Evolutionary conservation across 495 filamentous ascomycete species (phyloP).

Genomic region (Annulohypoxylon bovei): DNA sequence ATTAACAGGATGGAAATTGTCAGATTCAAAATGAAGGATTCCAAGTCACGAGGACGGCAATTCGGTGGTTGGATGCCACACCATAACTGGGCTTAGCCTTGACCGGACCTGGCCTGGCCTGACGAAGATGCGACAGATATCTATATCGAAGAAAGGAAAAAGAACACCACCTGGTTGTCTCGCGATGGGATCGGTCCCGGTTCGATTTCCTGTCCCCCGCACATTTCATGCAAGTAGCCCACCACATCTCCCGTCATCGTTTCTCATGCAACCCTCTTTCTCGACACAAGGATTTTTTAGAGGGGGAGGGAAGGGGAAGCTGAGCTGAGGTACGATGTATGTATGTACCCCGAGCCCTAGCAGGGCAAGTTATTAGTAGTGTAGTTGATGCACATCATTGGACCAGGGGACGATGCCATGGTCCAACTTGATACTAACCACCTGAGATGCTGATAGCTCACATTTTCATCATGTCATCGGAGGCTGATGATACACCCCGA

Average conservation of each 20-base stretch:
- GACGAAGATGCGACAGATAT: slow-evolving; percentile 32
- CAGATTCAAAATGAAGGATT: slow-evolving; percentile 39
- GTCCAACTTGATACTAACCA: slow-evolving; percentile 26
- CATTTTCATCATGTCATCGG: slow-evolving; percentile 38
- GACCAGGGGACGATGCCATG: slow-evolving; percentile 13
- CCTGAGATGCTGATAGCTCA: slow-evolving; percentile 39
- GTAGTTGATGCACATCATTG: slow-evolving; percentile 40
- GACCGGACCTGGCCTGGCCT: slow-evolving; percentile 19
- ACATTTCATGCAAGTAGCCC: slow-evolving; percentile 47
- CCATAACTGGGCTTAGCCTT: slow-evolving; percentile 17
- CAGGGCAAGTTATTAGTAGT: slow-evolving; percentile 23
- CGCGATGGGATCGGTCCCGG: slow-evolving; percentile 44
- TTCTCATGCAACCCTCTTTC: slow-evolving; percentile 45
- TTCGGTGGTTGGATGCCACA: slow-evolving; percentile 31
- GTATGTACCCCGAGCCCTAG: slow-evolving; percentile 11
- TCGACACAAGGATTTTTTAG: too few species aligned
- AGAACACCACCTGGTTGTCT: slow-evolving; percentile 37
- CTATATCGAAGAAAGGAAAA: background rate
- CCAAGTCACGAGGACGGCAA: slow-evolving; percentile 41
- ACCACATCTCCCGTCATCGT: slow-evolving; percentile 45
- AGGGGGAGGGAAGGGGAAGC: slow-evolving; percentile 16
- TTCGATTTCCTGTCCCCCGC: slow-evolving; percentile 48
- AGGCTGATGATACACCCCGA: slow-evolving; percentile 44
- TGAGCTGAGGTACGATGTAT: slow-evolving; percentile 27
- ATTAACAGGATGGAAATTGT: slow-evolving; percentile 27